Evolutionary conservation across 148 eudicot genomes (phyloP).

Genomic region (Silene latifolia): DNA sequence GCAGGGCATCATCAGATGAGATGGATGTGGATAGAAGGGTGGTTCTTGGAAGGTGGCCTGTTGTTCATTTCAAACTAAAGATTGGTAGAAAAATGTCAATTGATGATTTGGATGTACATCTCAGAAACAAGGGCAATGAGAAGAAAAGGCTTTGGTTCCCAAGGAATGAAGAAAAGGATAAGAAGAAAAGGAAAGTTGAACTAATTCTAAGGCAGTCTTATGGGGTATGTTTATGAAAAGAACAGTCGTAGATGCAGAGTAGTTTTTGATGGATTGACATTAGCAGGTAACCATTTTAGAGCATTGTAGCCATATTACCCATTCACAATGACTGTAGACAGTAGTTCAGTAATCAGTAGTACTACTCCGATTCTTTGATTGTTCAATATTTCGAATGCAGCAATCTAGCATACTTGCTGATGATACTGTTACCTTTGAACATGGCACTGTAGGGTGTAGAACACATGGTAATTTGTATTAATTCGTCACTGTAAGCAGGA

Average conservation of each 20-base stretch:
- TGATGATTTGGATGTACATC: constrained; percentile 60
- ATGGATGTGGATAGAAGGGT: constrained; percentile 40
- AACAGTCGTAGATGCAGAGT: constrained; percentile 59
- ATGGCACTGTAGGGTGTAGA: no score
- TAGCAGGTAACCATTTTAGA: background rate
- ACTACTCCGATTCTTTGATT: background rate
- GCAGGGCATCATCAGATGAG: constrained; percentile 26
- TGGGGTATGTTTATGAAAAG: constrained; percentile 65
- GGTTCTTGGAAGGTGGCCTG: constrained; percentile 40
- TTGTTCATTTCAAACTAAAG: constrained; percentile 59
- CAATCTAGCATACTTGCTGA: no score
- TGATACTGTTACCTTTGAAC: no score
- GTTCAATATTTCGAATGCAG: no score
- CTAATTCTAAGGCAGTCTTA: constrained; percentile 62
- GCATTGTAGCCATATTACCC: background rate
- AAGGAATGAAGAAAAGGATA: constrained; percentile 74
- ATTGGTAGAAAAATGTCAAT: constrained; percentile 54
- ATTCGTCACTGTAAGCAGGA: no score
- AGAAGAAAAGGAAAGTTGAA: constrained; percentile 79
- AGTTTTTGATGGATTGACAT: background rate
- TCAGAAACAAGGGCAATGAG: constrained; percentile 31
- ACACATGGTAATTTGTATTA: no score
- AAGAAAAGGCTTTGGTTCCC: constrained; percentile 32
- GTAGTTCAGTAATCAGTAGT: background rate
- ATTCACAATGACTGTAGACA: background rate